Percentiles rank a stretch among this genome's conserved stretches.
phyloP scores from a whole-genome alignment of 768 basidiomycete genomes.

The Fomitopsis pulvina region DNA sequence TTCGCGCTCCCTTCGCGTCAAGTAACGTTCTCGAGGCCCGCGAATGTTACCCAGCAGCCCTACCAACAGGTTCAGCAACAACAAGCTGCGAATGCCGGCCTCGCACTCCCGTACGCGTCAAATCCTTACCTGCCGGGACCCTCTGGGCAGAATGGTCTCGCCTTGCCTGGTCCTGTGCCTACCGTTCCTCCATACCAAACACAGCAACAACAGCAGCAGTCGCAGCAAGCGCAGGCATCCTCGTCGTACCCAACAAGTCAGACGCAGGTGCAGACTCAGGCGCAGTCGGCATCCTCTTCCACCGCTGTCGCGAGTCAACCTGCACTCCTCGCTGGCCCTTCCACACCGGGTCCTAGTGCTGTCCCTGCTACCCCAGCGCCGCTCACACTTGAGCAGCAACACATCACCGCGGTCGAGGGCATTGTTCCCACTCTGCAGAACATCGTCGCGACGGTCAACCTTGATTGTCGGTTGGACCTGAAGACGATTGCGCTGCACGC shows the following conservation, averaged over 20 bases:
- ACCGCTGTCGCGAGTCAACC: slow-evolving; percentile 15
- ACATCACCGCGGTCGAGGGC: slow-evolving; percentile 95
- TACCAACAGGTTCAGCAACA: slow-evolving; percentile 38
- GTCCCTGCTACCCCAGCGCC: slow-evolving; percentile 64
- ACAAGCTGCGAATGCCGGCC: slow-evolving; percentile 41
- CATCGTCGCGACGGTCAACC: slow-evolving; percentile 97
- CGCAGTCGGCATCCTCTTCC: slow-evolving; percentile 20
- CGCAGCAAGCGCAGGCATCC: slow-evolving; percentile 14
- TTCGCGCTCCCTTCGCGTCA: slow-evolving; percentile 75
- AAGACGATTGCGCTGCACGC: slow-evolving; percentile 99
- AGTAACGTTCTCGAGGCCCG: slow-evolving; percentile 68
- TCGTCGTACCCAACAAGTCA: slow-evolving; percentile 9
- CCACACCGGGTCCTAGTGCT: slow-evolving; percentile 41
- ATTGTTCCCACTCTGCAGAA: slow-evolving; percentile 99
- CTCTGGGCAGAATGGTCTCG: slow-evolving; percentile 27
- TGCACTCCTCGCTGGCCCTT: slow-evolving; percentile 51
- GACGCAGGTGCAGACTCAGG: slow-evolving; percentile 20
- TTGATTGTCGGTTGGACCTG: slow-evolving; percentile 92
- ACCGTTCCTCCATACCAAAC: slow-evolving; percentile 32
- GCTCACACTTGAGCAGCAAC: slow-evolving; percentile 83
- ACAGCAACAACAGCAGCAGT: slow-evolving; percentile 16
- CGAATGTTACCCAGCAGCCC: slow-evolving; percentile 27
- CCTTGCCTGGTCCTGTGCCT: slow-evolving; percentile 49
- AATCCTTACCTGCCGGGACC: slow-evolving; percentile 40
- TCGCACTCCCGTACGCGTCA: slow-evolving; percentile 44